phyloP scores from a whole-genome alignment of 1,284 basidiomycete genomes.

The Naganishia cerealis region DNA sequence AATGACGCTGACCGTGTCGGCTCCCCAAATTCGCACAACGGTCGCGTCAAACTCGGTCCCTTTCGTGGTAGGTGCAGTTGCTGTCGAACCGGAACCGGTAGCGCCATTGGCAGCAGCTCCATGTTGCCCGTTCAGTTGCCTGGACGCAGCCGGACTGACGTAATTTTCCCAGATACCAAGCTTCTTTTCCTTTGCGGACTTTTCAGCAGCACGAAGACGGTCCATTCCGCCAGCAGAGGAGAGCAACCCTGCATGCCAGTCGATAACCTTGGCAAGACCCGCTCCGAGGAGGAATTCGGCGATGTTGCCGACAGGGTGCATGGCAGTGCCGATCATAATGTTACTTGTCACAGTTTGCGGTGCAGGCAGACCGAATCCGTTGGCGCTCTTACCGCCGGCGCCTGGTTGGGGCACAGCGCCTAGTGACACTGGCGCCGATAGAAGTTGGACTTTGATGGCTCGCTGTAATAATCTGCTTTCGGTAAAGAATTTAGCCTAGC shows the following conservation, averaged over 20 bases:
- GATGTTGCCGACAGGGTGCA: slow-evolving; percentile 92
- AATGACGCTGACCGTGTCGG: slow-evolving; percentile 81
- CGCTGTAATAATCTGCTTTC: slow-evolving; percentile 90
- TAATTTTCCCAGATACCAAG: slow-evolving; percentile 72
- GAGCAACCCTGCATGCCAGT: slow-evolving; percentile 97
- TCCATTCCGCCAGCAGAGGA: slow-evolving; percentile 78
- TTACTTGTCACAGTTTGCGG: slow-evolving; percentile 62
- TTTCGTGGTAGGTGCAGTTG: slow-evolving; percentile 53
- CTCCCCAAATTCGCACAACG: slow-evolving; percentile 85
- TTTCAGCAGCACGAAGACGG: slow-evolving; percentile 79
- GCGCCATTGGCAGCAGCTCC: slow-evolving; percentile 40
- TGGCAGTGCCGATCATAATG: slow-evolving; percentile 84
- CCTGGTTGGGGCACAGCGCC: slow-evolving; percentile 70
- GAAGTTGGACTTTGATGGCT: slow-evolving; percentile 76
- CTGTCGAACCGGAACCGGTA: slow-evolving; percentile 42
- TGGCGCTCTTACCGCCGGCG: slow-evolving; percentile 61
- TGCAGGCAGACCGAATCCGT: slow-evolving; percentile 44
- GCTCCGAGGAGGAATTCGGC: slow-evolving; percentile 81
- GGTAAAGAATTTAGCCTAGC: slow-evolving; percentile 87
- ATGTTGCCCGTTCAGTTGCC: slow-evolving; percentile 53
- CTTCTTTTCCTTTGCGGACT: slow-evolving; percentile 77
- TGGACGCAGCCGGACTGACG: slow-evolving; percentile 50
- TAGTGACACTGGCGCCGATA: slow-evolving; percentile 77
- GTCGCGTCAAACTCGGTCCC: slow-evolving; percentile 71
- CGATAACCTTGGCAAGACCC: slow-evolving; percentile 87